Conservation (phyloP, 345 rosid species). For the Adansonia digitata region DNA sequence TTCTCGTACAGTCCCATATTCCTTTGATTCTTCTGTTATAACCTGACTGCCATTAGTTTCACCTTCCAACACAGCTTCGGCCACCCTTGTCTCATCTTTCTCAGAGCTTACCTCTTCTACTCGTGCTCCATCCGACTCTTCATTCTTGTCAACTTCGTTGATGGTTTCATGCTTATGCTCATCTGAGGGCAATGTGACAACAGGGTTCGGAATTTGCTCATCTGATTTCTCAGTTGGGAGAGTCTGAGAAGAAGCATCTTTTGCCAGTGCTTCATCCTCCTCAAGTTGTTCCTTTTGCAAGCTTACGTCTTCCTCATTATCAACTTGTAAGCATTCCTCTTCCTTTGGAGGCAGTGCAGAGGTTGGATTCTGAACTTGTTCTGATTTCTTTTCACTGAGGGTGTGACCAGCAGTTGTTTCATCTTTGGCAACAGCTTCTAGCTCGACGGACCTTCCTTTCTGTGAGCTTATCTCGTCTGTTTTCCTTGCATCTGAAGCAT, state of each 20-base stretch:
- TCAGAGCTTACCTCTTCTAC: neutral
- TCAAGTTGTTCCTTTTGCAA: constrained; percentile 21
- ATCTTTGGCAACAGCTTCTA: constrained; percentile 11
- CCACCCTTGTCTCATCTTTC: neutral
- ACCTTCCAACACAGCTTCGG: neutral
- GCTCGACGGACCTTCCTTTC: neutral
- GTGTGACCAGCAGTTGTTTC: constrained; percentile 14
- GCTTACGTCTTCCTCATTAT: constrained; percentile 11
- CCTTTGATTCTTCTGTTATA: too few relatives aligned
- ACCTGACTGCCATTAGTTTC: neutral
- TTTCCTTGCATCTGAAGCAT: constrained; percentile 13
- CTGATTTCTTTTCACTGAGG: constrained; percentile 8
- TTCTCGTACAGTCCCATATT: too few relatives aligned
- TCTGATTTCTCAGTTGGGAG: constrained; percentile 26
- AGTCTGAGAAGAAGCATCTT: constrained; percentile 14
- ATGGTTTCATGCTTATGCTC: neutral
- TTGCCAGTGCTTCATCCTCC: constrained; percentile 21
- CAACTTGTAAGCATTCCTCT: constrained; percentile 2
- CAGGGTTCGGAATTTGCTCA: constrained; percentile 21
- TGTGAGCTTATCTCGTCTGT: constrained; percentile 16
- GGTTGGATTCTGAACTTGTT: constrained; percentile 19
- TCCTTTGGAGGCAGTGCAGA: constrained; percentile 16
- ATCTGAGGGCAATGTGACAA: neutral
- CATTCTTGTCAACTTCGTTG: neutral
- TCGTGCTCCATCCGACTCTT: neutral